Percentiles rank a stretch among this genome's conserved stretches.
These are phyloP conservation scores for Boletus barrowsii DNA, from an alignment of 768 basidiomycete genomes.

Conservation along the genomic window DNA sequence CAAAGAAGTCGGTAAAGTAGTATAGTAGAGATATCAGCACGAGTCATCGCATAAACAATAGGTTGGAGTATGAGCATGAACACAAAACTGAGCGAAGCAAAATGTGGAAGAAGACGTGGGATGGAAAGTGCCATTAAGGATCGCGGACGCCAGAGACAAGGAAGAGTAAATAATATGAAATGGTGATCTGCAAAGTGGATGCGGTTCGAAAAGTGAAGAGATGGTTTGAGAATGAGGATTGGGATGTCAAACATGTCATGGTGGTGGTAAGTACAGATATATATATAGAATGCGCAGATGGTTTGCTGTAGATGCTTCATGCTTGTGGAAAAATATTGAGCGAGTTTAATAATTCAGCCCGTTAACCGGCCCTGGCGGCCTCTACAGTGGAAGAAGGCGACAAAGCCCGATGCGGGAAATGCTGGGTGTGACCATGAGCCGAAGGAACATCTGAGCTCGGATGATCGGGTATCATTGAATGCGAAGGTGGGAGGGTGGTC, in stretches of 20 bases:
- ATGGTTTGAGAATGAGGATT: constrained; percentile 27
- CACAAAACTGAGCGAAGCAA: constrained; percentile 11
- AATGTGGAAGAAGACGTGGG: constrained; percentile 15
- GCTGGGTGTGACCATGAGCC: constrained; percentile 35
- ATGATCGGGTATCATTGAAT: constrained; percentile 37
- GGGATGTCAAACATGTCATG: constrained; percentile 35
- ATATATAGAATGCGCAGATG: constrained; percentile 41
- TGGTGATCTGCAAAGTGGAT: constrained; percentile 28
- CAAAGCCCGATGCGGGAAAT: constrained; percentile 39
- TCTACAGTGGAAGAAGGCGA: constrained; percentile 38
- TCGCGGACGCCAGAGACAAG: constrained; percentile 21
- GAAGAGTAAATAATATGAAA: constrained; percentile 30
- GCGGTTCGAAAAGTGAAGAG: constrained; percentile 22
- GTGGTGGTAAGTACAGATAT: constrained; percentile 38
- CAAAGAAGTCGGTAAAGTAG: constrained; percentile 27
- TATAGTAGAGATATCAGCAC: constrained; percentile 35
- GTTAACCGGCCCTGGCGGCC: constrained; percentile 39
- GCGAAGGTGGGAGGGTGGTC: constrained; percentile 26
- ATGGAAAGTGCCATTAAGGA: constrained; percentile 29
- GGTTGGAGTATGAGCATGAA: constrained; percentile 23
- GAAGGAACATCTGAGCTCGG: constrained; percentile 28
- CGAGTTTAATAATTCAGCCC: constrained; percentile 37
- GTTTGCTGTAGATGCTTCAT: constrained; percentile 39
- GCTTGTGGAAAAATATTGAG: constrained; percentile 38
- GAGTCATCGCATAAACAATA: constrained; percentile 29